These are phyloP conservation scores for Voacanga thouarsii DNA, from an alignment of 257 asterid genomes.

Conservation along the genomic window DNA sequence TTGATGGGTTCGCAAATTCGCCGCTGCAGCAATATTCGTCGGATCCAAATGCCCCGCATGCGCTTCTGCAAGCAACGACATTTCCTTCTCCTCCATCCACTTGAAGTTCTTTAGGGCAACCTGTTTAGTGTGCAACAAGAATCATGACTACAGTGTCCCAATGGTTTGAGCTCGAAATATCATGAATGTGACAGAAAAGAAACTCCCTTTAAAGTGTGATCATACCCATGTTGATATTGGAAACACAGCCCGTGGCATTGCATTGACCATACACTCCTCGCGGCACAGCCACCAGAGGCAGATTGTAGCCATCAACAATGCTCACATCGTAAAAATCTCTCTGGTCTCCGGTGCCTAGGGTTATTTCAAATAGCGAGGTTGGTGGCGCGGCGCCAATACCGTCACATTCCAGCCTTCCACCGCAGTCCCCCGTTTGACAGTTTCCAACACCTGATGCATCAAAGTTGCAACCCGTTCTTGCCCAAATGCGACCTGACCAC, in stretches of 20 bases:
- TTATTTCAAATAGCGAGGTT: constrained; percentile 75
- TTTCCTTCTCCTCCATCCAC: constrained; percentile 54
- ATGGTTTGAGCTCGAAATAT: neutral
- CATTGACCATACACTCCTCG: constrained; percentile 49
- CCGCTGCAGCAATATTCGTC: constrained; percentile 86
- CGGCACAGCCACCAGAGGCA: constrained; percentile 60
- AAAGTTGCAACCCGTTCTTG: constrained; percentile 75
- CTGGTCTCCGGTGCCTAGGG: constrained; percentile 59
- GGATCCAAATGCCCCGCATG: constrained; percentile 70
- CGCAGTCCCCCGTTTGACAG: constrained; percentile 81
- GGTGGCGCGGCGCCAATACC: constrained; percentile 82
- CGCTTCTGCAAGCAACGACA: constrained; percentile 86
- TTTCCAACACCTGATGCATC: constrained; percentile 59
- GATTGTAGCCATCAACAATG: constrained; percentile 74
- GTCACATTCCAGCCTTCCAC: constrained; percentile 66
- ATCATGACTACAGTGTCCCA: neutral
- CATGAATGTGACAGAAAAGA: neutral
- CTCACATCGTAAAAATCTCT: constrained; percentile 77
- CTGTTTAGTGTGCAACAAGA: constrained; percentile 34
- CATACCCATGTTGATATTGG: constrained; percentile 69
- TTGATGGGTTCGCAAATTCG: constrained; percentile 69
- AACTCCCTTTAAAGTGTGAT: neutral
- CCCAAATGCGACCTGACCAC: constrained; percentile 92
- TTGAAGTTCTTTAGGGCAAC: constrained; percentile 86
- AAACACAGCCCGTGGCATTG: constrained; percentile 68